Base-by-base conservation (phyloP, 352 stramenopile genomes). In the Phytophthora sp. region DNA sequence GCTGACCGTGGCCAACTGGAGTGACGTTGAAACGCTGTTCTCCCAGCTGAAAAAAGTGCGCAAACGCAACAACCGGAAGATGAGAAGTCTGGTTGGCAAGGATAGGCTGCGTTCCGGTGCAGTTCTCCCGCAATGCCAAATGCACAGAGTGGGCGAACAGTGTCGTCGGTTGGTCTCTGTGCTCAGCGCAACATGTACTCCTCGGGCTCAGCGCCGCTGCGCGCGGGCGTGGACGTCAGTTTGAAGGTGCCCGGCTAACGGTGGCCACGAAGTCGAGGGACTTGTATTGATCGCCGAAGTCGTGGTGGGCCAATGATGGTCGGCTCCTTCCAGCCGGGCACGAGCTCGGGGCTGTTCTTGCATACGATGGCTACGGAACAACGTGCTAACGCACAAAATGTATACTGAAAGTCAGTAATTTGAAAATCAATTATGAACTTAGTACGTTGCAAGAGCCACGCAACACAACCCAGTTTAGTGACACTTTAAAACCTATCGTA, bases 271-370 rank as follows among this genome's bases (percentile, higher is more conserved):
- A 95, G 73, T 97, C 89, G 18, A 86, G 84, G 58, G 77, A 73
- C 66, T 93, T 93, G 80, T 97, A 96, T 64, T 96, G 88, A 75
- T 97, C 89, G 21, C 89, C 89, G 59, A 95, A 96, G 7, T 88
- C 89, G 69, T 97, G 89, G 39, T 88, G 82, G n/a, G 9, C 88
- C 89, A 27, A 97, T 85, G 41, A 97, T 80, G 57, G 96, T 97
- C 12, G 88, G 83, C 69, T 95, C 74, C 59, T 91, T 89, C 89
- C 89, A 97, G 11, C 86, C 86, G 13, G 89, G 88, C 41, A 97
- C 88, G 11, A 97, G 75, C 38, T 86, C 85, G 6, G 89, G 89
- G 47, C 96, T 85, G 76, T 96, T 97, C 61, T 74, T 81, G 79
- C 84, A 89, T 5, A 97, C 57, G 49, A 97, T 97, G 20, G 89